phyloP scores from a whole-genome alignment of 2,329 filamentous ascomycete genomes.

The Xylariales sp. region DNA sequence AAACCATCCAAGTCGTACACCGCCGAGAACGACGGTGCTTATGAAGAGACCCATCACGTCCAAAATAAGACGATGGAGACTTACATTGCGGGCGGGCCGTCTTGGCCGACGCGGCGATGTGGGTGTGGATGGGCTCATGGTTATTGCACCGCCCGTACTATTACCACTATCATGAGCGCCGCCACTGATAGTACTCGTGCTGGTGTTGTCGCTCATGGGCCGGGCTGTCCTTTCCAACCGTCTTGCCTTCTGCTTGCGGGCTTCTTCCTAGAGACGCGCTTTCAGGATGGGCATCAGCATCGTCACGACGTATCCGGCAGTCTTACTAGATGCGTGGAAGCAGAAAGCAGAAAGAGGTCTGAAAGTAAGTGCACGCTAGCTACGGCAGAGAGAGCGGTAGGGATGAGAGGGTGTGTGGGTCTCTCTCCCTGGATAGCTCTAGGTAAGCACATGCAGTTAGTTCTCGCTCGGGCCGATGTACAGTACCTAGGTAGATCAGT shows the following conservation, averaged over 20 bases:
- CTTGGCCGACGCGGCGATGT: conserved; percentile 40
- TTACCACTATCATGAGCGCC: conserved; percentile 7
- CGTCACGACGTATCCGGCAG: neutral
- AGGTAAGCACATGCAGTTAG: no score
- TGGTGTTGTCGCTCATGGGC: conserved; percentile 34
- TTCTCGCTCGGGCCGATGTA: no score
- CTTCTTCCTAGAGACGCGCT: conserved; percentile 37
- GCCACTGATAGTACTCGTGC: conserved; percentile 9
- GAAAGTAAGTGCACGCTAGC: neutral
- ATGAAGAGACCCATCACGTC: conserved; percentile 9
- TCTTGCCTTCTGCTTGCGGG: conserved; percentile 36
- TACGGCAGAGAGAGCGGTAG: neutral
- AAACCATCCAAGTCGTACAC: neutral
- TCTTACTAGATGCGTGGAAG: neutral
- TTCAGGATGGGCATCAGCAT: conserved; percentile 38
- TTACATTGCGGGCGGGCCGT: conserved; percentile 43
- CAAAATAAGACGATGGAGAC: conserved; percentile 29
- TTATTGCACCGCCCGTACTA: conserved; percentile 34
- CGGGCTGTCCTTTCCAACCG: conserved; percentile 22
- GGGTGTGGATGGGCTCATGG: conserved; percentile 27
- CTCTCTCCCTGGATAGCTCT: neutral
- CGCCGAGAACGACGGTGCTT: conserved; percentile 14
- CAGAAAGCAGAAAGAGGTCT: neutral
- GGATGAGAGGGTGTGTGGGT: neutral
- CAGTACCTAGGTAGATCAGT: neutral